Evolutionary conservation across 2,329 filamentous ascomycete species (phyloP).

Genomic region (Aspergillus fumigatus): DNA sequence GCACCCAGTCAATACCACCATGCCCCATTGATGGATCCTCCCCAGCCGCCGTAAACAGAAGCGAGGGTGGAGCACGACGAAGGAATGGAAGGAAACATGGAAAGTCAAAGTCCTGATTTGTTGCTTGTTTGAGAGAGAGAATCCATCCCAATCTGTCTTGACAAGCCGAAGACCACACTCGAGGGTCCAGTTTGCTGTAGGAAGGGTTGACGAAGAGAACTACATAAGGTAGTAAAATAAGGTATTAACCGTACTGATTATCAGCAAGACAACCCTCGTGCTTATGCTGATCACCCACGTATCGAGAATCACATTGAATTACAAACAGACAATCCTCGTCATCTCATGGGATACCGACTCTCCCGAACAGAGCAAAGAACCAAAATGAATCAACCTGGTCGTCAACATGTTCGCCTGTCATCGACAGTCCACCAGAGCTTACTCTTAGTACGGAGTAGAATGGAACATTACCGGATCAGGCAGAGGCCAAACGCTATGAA

Average conservation of each 20-base stretch:
- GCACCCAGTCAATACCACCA: not conserved
- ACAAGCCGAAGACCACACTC: no score
- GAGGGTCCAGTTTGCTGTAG: not conserved
- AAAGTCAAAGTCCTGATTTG: not conserved
- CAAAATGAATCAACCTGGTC: not conserved
- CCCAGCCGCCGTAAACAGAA: constrained; percentile 12
- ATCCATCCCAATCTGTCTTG: not conserved
- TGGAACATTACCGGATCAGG: constrained; percentile 3
- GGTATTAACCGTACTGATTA: not conserved
- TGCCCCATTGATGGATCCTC: not conserved
- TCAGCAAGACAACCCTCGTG: not conserved
- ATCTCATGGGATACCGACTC: not conserved
- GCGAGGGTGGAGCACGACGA: constrained; percentile 6
- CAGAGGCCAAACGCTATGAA: constrained; percentile 3
- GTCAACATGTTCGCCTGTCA: no score
- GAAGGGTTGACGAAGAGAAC: not conserved
- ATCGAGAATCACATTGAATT: not conserved
- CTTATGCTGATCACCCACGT: not conserved
- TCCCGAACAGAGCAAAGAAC: not conserved
- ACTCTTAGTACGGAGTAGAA: not conserved
- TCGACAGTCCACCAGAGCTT: not conserved
- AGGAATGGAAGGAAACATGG: not conserved
- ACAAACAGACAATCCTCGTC: no score
- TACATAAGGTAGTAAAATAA: not conserved
- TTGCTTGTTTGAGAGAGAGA: not conserved